Percentiles rank a stretch among this genome's conserved stretches.
These are phyloP conservation scores for Blumeria graminis DNA, from an alignment of 2,329 filamentous ascomycete genomes.

Conservation along the genomic window DNA sequence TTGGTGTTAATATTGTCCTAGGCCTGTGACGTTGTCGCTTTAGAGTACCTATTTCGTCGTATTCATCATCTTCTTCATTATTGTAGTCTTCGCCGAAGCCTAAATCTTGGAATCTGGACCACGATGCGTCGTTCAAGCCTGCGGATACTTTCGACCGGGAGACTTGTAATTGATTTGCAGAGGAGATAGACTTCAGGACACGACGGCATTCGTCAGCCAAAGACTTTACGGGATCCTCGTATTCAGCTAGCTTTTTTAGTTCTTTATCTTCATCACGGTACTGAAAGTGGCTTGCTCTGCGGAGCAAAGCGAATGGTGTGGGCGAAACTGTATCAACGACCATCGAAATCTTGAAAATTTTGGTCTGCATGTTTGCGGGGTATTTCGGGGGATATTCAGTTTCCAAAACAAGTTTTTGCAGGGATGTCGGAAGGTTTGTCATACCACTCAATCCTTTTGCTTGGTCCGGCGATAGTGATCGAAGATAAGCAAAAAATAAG, in stretches of 20 bases:
- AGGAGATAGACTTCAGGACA: slow-evolving; percentile 71
- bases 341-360: slow-evolving; percentile 82
- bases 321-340: slow-evolving; percentile 88
- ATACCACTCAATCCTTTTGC: slow-evolving; percentile 49
- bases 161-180: slow-evolving; percentile 62
- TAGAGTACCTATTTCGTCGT: slow-evolving; percentile 17
- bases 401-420: slow-evolving; percentile 74
- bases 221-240: slow-evolving; percentile 67
- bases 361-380: slow-evolving; percentile 51
- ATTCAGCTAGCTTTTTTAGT: slow-evolving; percentile 67
- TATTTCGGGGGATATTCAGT: slow-evolving; percentile 80
- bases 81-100: slow-evolving; percentile 62
- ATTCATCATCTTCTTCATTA: slow-evolving; percentile 43
- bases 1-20: slow-evolving; percentile 40
- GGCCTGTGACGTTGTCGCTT: slow-evolving; percentile 25
- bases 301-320: slow-evolving; percentile 73
- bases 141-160: slow-evolving; percentile 48
- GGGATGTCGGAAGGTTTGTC: slow-evolving; percentile 63
- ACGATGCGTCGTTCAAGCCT: slow-evolving; percentile 61
- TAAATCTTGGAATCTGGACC: slow-evolving; percentile 91
- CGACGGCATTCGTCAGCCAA: slow-evolving; percentile 84
- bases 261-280: slow-evolving; percentile 73
- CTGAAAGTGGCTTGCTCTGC: slow-evolving; percentile 82
- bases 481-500: slow-evolving; percentile 89
- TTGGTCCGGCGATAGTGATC: slow-evolving; percentile 64